Percentiles rank a stretch among this genome's conserved stretches.
Conservation (phyloP, 202 grass and related monocot genomes). For the Brachypodium distachyon region DNA sequence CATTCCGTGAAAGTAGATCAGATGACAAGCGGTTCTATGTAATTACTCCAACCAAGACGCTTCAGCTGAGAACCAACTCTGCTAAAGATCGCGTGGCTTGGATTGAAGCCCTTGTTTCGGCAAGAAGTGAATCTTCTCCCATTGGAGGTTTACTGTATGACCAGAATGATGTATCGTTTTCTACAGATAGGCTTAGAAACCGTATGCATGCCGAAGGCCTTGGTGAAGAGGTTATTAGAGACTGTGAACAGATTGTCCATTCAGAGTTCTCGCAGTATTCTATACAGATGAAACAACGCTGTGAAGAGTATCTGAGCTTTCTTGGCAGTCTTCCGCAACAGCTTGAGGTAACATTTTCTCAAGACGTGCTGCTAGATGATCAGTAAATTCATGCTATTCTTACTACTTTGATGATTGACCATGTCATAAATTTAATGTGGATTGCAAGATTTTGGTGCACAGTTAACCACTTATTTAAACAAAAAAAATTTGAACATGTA, state of each 20-base stretch:
- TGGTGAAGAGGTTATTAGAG: constrained; percentile 44
- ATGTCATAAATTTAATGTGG: not conserved
- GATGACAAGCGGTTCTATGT: constrained; percentile 61
- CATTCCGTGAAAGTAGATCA: constrained; percentile 67
- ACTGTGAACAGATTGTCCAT: constrained; percentile 59
- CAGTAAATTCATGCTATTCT: not conserved
- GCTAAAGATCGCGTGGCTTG: constrained; percentile 51
- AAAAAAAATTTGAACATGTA: not conserved
- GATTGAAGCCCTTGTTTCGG: constrained; percentile 52
- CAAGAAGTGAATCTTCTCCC: constrained; percentile 37
- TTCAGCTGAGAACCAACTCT: constrained; percentile 52
- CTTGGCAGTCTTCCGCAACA: constrained; percentile 39
- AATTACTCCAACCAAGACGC: constrained; percentile 51
- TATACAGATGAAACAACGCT: constrained; percentile 32
- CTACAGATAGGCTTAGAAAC: constrained; percentile 43
- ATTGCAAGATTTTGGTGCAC: not conserved
- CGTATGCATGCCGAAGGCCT: constrained; percentile 55
- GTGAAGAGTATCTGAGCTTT: constrained; percentile 53
- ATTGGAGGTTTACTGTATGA: constrained; percentile 8
- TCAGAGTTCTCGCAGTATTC: constrained; percentile 50
- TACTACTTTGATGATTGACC: not conserved
- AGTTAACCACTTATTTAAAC: not conserved
- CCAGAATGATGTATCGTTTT: constrained; percentile 30
- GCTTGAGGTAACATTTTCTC: constrained; percentile 35
- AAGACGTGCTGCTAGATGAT: not conserved